Percentiles rank a stretch among this genome's conserved stretches.
These are phyloP conservation scores for thale cress (Arabidopsis thaliana) DNA, from an alignment of 345 rosid species.

Conservation along the genomic window DNA sequence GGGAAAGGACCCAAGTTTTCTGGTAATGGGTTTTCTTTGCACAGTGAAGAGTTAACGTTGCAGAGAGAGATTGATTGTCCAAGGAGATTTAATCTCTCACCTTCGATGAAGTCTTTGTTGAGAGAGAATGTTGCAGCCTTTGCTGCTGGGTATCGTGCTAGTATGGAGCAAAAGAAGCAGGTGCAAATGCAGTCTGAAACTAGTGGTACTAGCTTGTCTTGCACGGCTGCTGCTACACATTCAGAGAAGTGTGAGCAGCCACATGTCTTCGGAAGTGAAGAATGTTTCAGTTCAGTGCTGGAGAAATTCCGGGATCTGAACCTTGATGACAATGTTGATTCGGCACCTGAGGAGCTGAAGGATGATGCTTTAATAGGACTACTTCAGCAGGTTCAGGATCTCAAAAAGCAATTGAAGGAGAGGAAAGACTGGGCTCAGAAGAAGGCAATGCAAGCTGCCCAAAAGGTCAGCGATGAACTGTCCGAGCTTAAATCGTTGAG, in stretches of 20 bases:
- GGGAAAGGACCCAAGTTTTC: conserved; percentile 63
- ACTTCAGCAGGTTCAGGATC: conserved; percentile 72
- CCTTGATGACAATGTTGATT: conserved; percentile 74
- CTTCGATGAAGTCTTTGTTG: conserved; percentile 79
- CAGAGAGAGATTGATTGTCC: conserved; percentile 82
- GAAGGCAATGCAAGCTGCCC: conserved; percentile 98
- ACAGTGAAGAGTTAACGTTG: conserved; percentile 52
- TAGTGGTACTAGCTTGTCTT: conserved; percentile 47
- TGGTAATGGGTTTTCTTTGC: conserved; percentile 56
- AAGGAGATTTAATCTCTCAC: conserved; percentile 86
- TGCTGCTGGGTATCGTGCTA: conserved; percentile 89
- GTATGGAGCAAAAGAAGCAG: conserved; percentile 56
- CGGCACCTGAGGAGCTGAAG: conserved; percentile 63
- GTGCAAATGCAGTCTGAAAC: conserved; percentile 52
- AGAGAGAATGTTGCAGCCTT: conserved; percentile 86
- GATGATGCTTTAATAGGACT: conserved; percentile 73
- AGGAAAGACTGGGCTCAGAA: conserved; percentile 95
- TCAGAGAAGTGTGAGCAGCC: conserved; percentile 58
- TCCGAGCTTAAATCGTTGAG: conserved; percentile 81
- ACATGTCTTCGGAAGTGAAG: conserved; percentile 51
- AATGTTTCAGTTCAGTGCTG: conserved; percentile 62
- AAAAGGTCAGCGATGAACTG: conserved; percentile 79
- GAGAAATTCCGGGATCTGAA: conserved; percentile 76
- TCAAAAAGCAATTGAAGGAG: conserved; percentile 80
- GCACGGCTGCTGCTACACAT: conserved; percentile 39